Conservation (phyloP, 441 rosid genomes). For the Pelargonium cotyledonis region DNA sequence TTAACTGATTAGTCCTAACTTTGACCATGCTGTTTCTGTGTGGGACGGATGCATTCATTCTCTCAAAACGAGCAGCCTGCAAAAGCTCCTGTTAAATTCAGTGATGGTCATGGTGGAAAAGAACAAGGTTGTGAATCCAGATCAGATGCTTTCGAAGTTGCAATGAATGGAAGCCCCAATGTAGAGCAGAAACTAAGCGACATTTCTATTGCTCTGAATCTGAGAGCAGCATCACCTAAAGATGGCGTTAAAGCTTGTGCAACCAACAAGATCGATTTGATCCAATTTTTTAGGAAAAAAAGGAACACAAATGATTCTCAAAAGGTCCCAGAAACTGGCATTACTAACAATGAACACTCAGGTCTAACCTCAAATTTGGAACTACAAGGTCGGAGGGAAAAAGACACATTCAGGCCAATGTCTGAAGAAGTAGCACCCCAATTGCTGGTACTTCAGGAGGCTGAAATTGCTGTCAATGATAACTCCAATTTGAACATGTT, state of each 20-base stretch:
- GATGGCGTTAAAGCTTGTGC: conserved; percentile 10
- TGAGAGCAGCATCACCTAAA: conserved; percentile 14
- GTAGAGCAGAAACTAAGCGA: conserved; percentile 25
- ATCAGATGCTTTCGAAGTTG: conserved; percentile 13
- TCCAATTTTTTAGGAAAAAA: conserved; percentile 22
- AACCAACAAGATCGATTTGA: background rate
- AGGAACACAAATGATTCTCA: conserved; percentile 28
- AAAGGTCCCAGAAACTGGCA: conserved; percentile 14
- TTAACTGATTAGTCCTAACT: background rate
- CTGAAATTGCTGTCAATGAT: conserved; percentile 10
- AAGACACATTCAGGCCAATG: conserved; percentile 20
- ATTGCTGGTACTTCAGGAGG: background rate
- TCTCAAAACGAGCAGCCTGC: conserved; percentile 28
- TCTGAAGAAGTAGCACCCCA: conserved; percentile 24
- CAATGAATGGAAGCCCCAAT: conserved; percentile 17
- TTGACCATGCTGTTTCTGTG: background rate
- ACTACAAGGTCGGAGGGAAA: conserved; percentile 30
- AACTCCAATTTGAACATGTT: background rate
- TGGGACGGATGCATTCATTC: conserved; percentile 5
- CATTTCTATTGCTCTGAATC: conserved; percentile 11
- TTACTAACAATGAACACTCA: conserved; percentile 30
- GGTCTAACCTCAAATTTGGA: conserved; percentile 32
- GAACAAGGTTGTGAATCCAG: conserved; percentile 17
- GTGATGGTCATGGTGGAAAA: conserved; percentile 13
- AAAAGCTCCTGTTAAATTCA: conserved; percentile 18